Conservation (phyloP, 1,284 basidiomycete genomes). For the Cutaneotrichosporon dermatis region DNA sequence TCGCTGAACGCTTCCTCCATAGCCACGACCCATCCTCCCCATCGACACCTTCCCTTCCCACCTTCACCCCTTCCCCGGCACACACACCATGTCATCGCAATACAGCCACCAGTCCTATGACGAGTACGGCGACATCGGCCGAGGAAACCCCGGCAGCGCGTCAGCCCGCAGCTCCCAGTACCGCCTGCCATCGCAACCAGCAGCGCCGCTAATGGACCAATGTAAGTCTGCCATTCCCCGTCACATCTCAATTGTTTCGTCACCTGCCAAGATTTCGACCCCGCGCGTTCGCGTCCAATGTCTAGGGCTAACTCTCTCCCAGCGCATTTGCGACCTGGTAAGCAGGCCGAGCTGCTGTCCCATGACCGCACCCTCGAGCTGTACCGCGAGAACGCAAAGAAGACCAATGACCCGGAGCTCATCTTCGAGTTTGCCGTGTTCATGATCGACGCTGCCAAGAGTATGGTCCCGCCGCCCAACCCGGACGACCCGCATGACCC, state of each 20-base stretch:
- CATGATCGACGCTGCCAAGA: constrained; percentile 94
- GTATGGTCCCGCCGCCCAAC: constrained; percentile 53
- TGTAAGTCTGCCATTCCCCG: constrained; percentile 32
- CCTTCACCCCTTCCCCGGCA: neutral
- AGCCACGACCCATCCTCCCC: neutral
- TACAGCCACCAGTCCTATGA: constrained; percentile 1
- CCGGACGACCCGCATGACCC: constrained; percentile 23
- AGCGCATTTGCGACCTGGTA: constrained; percentile 85
- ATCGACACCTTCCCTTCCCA: neutral
- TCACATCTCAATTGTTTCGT: neutral
- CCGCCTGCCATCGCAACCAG: constrained; percentile 30
- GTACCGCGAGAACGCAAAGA: constrained; percentile 96
- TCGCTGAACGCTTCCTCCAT: neutral
- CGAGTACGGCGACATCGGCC: constrained; percentile 4
- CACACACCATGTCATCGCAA: constrained; percentile 8
- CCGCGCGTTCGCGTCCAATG: no score
- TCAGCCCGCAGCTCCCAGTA: constrained; percentile 21
- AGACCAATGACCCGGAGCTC: constrained; percentile 94
- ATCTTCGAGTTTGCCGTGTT: constrained; percentile 98
- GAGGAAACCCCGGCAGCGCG: constrained; percentile 1
- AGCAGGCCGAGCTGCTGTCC: constrained; percentile 83
- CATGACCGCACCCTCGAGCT: constrained; percentile 94
- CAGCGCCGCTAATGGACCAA: constrained; percentile 46
- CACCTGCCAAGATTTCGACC: neutral
- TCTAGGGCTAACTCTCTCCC: neutral